Conservation (phyloP, 306 rosid species). For the Carpinus fangiana region DNA sequence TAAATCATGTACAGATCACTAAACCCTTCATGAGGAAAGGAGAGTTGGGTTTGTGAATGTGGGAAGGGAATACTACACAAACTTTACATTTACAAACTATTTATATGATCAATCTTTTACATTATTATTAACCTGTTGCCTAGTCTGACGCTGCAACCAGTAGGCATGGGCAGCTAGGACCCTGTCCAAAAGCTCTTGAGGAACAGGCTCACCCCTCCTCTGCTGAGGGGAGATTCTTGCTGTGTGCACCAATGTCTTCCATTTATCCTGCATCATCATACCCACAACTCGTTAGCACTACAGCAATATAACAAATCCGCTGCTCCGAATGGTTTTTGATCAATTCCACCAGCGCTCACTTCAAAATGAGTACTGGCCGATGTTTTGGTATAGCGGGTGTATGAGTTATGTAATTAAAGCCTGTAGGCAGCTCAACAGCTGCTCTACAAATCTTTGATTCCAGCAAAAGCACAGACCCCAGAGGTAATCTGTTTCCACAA, state of each 20-base stretch:
- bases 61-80: slow-evolving; percentile 17
- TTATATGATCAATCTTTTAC: no score
- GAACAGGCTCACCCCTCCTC: slow-evolving; percentile 83
- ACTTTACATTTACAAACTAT: slow-evolving; percentile 16
- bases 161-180: slow-evolving; percentile 71
- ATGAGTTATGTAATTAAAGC: background rate
- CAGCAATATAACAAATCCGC: background rate
- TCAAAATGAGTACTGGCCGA: no score
- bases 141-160: slow-evolving; percentile 70
- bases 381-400: no score
- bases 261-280: slow-evolving; percentile 58
- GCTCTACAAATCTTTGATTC: background rate
- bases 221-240: slow-evolving; percentile 79
- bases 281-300: background rate
- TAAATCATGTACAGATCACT: slow-evolving; percentile 47
- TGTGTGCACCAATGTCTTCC: slow-evolving; percentile 86
- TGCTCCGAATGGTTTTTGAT: no score
- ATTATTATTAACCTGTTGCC: slow-evolving; percentile 37
- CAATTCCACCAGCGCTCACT: no score
- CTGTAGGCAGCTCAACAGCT: background rate
- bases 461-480: background rate
- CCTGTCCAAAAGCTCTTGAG: slow-evolving; percentile 76
- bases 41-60: slow-evolving; percentile 17
- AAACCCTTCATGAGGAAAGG: slow-evolving; percentile 35
- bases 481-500: background rate